Conservation (phyloP, 345 rosid genomes). For the Eucalyptus tenuipes region DNA sequence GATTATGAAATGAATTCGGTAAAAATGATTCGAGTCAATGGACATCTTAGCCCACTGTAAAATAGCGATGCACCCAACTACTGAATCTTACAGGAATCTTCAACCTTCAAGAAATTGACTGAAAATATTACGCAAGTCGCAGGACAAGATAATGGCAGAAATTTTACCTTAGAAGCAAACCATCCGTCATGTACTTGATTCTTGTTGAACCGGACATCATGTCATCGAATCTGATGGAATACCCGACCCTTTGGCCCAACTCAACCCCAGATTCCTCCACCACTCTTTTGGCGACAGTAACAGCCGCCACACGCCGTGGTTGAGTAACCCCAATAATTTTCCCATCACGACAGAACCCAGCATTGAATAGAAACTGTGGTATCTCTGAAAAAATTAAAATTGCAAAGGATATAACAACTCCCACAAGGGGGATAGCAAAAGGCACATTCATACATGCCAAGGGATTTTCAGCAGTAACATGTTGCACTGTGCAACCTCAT, state of each 20-base stretch:
- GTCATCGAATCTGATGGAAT: slow-evolving; percentile 79
- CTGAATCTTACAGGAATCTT: neutral
- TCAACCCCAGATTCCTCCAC: slow-evolving; percentile 75
- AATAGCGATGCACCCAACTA: neutral
- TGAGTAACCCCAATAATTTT: slow-evolving; percentile 74
- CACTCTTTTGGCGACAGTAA: slow-evolving; percentile 78
- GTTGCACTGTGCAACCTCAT: neutral
- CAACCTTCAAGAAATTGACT: neutral
- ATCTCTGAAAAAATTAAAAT: slow-evolving; percentile 29
- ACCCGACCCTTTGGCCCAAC: slow-evolving; percentile 81
- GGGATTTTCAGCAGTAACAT: neutral
- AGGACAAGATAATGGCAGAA: neutral
- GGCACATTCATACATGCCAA: neutral
- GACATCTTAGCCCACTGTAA: neutral
- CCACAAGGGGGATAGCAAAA: neutral
- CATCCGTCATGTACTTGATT: slow-evolving; percentile 94
- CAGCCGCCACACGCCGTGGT: slow-evolving; percentile 91
- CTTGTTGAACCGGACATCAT: slow-evolving; percentile 50
- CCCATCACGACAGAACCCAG: slow-evolving; percentile 72
- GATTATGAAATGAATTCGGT: neutral
- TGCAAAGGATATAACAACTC: neutral
- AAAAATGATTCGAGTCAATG: neutral
- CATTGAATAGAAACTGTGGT: slow-evolving; percentile 67
- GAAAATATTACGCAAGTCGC: neutral
- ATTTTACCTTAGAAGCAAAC: slow-evolving; percentile 58